These are phyloP conservation scores for Ambrosiella cleistominuta DNA, from an alignment of 2,329 filamentous ascomycete species.

Conservation along the genomic window DNA sequence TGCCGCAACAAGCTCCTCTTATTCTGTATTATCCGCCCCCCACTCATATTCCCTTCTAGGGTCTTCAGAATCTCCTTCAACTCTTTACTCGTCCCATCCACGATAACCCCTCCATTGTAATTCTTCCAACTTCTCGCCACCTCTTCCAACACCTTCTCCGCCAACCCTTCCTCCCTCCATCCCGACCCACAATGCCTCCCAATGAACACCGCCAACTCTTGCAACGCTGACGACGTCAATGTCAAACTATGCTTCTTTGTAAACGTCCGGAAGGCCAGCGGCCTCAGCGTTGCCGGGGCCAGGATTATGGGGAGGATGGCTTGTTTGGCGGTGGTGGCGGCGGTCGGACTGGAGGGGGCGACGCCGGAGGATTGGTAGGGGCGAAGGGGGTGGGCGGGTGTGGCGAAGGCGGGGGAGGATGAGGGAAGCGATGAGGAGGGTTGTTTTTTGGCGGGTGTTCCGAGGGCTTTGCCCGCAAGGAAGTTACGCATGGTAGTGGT, in stretches of 20 bases:
- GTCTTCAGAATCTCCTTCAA: slow-evolving; percentile 70
- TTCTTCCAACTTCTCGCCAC: slow-evolving; percentile 85
- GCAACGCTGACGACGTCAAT: slow-evolving; percentile 69
- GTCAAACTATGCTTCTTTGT: slow-evolving; percentile 96
- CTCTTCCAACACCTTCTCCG: slow-evolving; percentile 83
- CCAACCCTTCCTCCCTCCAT: slow-evolving; percentile 91
- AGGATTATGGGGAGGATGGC: slow-evolving; percentile 76
- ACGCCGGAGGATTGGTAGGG: slow-evolving; percentile 39
- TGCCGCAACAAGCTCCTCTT: slow-evolving; percentile 41
- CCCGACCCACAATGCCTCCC: slow-evolving; percentile 85
- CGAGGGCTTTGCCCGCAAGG: slow-evolving; percentile 13
- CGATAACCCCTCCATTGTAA: slow-evolving; percentile 71
- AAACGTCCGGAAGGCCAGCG: slow-evolving; percentile 84
- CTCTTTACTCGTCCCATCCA: slow-evolving; percentile 61
- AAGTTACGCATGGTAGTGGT: slow-evolving; percentile 12
- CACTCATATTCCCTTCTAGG: slow-evolving; percentile 73
- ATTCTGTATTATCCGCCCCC: slow-evolving; percentile 48
- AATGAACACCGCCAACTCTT: slow-evolving; percentile 73
- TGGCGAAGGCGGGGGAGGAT: slow-evolving; percentile 79
- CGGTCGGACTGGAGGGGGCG: slow-evolving; percentile 10
- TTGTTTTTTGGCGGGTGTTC: slow-evolving; percentile 15
- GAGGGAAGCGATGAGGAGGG: slow-evolving; percentile 57
- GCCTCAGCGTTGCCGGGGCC: slow-evolving; percentile 69
- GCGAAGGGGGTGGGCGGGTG: slow-evolving; percentile 61
- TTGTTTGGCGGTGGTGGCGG: slow-evolving; percentile 11